phyloP scores from a whole-genome alignment of 768 basidiomycete species.

The Suillus clintonianus region DNA sequence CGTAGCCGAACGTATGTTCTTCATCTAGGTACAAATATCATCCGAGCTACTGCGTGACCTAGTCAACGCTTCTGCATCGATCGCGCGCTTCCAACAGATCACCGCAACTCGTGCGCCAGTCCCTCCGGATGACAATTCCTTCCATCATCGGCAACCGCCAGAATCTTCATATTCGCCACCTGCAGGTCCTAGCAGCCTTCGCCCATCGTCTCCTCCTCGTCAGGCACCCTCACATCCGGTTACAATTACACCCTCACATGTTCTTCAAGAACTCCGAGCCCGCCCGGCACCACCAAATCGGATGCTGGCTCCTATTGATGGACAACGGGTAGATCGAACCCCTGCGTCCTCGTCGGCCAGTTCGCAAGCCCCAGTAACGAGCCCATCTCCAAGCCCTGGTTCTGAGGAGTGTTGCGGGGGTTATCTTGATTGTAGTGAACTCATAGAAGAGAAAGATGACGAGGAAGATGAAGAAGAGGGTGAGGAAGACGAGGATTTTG shows the following conservation, averaged over 20 bases:
- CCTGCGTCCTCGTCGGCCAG: background rate
- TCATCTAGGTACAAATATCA: slow-evolving; percentile 50
- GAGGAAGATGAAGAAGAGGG: slow-evolving; percentile 11
- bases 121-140: slow-evolving; percentile 3
- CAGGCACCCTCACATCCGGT: slow-evolving; percentile 15
- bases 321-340: background rate
- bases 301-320: background rate
- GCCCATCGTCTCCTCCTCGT: slow-evolving; percentile 31
- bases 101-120: slow-evolving; percentile 37
- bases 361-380: slow-evolving; percentile 3
- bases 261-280: background rate
- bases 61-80: slow-evolving; percentile 46
- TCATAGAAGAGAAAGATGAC: slow-evolving; percentile 31
- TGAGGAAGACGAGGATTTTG: background rate
- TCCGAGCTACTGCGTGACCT: slow-evolving; percentile 53
- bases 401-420: slow-evolving; percentile 57
- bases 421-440: slow-evolving; percentile 47
- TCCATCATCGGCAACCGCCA: background rate
- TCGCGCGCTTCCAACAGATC: slow-evolving; percentile 54
- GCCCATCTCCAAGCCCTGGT: slow-evolving; percentile 29
- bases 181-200: slow-evolving; percentile 16
- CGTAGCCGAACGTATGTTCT: slow-evolving; percentile 5
- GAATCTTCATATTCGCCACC: slow-evolving; percentile 4
- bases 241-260: background rate
- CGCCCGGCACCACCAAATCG: background rate